Base-by-base conservation (phyloP, 1,139 yeast species). In the Magnusiomyces tetraspermus region DNA sequence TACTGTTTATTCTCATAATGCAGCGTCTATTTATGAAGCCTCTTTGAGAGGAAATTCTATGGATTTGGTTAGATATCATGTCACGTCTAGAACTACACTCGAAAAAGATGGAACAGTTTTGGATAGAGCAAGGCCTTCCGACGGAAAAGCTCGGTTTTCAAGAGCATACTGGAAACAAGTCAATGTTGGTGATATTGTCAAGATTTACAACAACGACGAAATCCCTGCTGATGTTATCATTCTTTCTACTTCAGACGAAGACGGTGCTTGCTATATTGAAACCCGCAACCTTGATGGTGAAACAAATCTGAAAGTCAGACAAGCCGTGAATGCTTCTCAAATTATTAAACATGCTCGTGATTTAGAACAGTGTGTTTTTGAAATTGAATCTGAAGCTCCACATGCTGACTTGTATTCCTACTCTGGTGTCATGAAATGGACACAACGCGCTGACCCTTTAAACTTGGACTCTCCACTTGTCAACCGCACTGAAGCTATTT, bases 261-360 rank as follows among this genome's bases (percentile, higher is more conserved):
- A 92, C 63, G 96, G 96, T 31, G 90, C 83, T 49, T 90, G 97
- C 70, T 90, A 81, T 63, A 82, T 90, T 45, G 98, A 92, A 68
- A 92, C 98, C 1, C 86, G 89, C 63, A 92, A 90, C 67, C 75
- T 92, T 62, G 98, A 92, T 69, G 98, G 98, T 67, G 98, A 92
- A 70, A 87, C 97, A 1, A 92, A 90, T 67, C 75, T 92, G 69
- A 92, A 92, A 67, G 79, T 80, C 41, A 83, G 89, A 59, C 82
- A 79, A 58, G 80, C 94, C 15, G 69, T 90, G 51, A 77, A 79
- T 55, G 79, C 86, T 58, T 86, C 94, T 23, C 76, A 80, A 38
- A 64, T 69, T n/a, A 70, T 87, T 54, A 78, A 76, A 59, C 87
- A 77, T 57, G 76, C 92, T 0, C 72, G 76, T 44, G 96, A 90